These are phyloP conservation scores for Mycena venus DNA, from an alignment of 768 basidiomycete genomes.

Conservation along the genomic window DNA sequence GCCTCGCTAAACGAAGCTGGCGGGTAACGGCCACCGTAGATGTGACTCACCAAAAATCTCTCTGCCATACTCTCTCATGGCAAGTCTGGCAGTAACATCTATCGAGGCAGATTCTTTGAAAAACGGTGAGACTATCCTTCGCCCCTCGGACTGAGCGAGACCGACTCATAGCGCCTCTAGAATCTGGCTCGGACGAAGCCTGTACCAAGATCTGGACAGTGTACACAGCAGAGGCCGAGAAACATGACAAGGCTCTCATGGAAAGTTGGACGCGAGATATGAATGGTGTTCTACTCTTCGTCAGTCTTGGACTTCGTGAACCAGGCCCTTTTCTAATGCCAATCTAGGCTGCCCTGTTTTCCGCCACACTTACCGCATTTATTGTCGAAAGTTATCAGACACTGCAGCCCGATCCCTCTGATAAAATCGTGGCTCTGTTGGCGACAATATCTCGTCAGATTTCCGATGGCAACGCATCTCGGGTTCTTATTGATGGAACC, in stretches of 20 bases:
- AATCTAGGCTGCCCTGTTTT: conserved; percentile 2
- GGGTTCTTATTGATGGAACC: no score
- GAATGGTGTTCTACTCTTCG: background rate
- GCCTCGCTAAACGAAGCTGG: no score
- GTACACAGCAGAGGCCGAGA: background rate
- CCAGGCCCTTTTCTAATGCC: no score
- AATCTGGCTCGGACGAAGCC: background rate
- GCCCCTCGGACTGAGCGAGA: no score
- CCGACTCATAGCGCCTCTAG: no score
- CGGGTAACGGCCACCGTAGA: no score
- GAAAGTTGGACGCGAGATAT: conserved; percentile 12
- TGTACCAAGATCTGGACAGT: conserved; percentile 7
- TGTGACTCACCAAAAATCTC: no score
- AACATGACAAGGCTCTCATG: background rate
- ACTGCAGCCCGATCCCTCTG: background rate
- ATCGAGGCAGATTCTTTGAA: no score
- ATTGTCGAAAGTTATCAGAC: conserved; percentile 4
- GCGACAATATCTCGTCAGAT: background rate
- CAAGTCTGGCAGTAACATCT: no score
- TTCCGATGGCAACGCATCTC: background rate
- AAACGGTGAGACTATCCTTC: no score
- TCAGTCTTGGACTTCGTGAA: background rate
- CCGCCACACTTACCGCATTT: conserved; percentile 1
- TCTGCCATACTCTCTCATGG: no score
- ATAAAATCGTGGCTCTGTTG: background rate